These are phyloP conservation scores for Aspergillus sp. DNA, from an alignment of 2,329 filamentous ascomycete genomes.

Conservation along the genomic window DNA sequence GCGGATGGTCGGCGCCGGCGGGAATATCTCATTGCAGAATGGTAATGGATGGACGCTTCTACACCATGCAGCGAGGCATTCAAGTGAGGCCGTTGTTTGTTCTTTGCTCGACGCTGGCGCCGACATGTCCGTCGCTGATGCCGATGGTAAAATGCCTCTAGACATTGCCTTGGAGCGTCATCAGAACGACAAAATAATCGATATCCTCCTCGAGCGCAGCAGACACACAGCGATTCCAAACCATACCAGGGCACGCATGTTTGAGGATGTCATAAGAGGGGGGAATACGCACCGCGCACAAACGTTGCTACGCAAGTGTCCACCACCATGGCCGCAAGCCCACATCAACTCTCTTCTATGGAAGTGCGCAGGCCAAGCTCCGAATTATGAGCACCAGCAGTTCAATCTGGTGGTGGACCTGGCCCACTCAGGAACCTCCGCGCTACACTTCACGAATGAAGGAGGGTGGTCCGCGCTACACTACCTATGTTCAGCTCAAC, in stretches of 20 bases:
- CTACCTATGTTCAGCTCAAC: not conserved
- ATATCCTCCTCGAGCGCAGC: not conserved
- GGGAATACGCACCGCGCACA: not conserved
- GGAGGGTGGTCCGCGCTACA: not conserved
- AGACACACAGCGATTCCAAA: not conserved
- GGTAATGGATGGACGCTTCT: not conserved
- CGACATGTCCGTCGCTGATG: not conserved
- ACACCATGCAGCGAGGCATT: not conserved
- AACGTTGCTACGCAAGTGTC: not conserved
- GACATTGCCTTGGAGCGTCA: not conserved
- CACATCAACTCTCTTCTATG: not conserved
- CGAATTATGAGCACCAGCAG: too few species aligned
- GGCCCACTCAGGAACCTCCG: not conserved
- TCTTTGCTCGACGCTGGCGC: not conserved
- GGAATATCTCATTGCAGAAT: not conserved
- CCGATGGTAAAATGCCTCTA: not conserved
- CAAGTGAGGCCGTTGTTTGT: not conserved
- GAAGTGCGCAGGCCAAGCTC: not conserved
- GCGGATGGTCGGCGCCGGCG: not conserved
- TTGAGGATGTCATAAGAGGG: not conserved
- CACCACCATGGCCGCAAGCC: not conserved
- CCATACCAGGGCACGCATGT: not conserved
- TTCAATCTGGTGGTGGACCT: not conserved
- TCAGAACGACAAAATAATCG: not conserved
- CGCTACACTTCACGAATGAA: not conserved